Base-by-base conservation (phyloP, 176 grass and related monocot genomes). In the Bromus sterilis region DNA sequence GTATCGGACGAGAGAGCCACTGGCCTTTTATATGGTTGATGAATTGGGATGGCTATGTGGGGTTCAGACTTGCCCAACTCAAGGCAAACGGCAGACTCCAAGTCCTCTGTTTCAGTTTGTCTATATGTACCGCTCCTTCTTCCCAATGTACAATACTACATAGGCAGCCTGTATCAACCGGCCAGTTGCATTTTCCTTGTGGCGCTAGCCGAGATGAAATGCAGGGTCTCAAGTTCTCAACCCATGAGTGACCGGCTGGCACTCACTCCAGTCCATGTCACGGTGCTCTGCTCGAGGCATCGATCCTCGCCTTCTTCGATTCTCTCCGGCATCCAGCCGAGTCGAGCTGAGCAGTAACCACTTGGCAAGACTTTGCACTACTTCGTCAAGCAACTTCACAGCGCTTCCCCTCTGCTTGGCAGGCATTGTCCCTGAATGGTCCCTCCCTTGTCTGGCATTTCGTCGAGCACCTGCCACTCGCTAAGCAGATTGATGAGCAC, bases 11-110 rank as follows among this genome's bases (percentile, higher is more conserved):
- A 9, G 0, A 39, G 66, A 71, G 70, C 5, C 33, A 24, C 1
- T 7, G 55, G 25, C 25, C 44, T 25, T 84, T 77, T 76, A 84
- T 84, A 84, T n/a, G n/a, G n/a, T n/a, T n/a, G n/a, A n/a, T n/a
- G n/a, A n/a, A n/a, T n/a, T n/a, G n/a, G n/a, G 59, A 13, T 56
- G 53, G 37, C 37, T 34, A 2, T 21, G 16, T 53, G 49, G 56
- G 24, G n/a, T n/a, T n/a, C n/a, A n/a, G n/a, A n/a, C n/a, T n/a
- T n/a, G n/a, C n/a, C 12, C 28, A 16, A 53, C 49, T 53, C 49
- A 56, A 24, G 4, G 56, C 56, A n/a, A n/a, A n/a, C n/a, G n/a
- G n/a, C n/a, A n/a, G n/a, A n/a, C n/a, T n/a, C n/a, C n/a, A n/a
- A n/a, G n/a, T n/a, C n/a, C n/a, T n/a, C 2, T 30, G 6, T 30